Base-by-base conservation (phyloP, 2,329 filamentous ascomycete species). In the Laburnicola sp. region DNA sequence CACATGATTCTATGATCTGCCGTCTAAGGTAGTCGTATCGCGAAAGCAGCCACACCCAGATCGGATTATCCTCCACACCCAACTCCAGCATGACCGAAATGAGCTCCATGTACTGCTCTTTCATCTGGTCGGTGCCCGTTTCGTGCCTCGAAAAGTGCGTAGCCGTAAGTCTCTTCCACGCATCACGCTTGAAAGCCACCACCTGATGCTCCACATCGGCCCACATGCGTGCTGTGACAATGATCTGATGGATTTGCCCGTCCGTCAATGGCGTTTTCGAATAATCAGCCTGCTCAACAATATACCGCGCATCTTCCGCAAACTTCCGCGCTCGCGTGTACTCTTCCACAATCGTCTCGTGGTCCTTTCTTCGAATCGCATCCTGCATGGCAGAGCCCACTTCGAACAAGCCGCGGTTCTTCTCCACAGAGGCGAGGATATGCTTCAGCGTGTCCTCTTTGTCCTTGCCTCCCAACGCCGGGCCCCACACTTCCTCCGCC, bases 401-500 rank as follows among this genome's bases (percentile, higher is more conserved):
- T 64, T 95, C 91, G 58, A 97, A 88, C 42, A 94, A 85, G 30
- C 88, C 87, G 53, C 86, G 87, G 70, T 94, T 89, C 55, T 85
- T 85, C 55, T 94, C 88, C 41, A 99, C 80, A 10, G 87, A 86
- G 6, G 82, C 81, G 22, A 91, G 80, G 6, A 97, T 84, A 0
- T 84, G 81, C 71, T 92, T 95, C 48, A 99, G 79, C 55, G 87
- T 87, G 67, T 92, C 16, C 16, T 16, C 94, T 67, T 93, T 91
- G 63, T 97, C 92, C 26, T 90, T 85, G 3, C 94, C 94, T 34
- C 91, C 91, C 32, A 99, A 75, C 1, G 94, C 93, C 2, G 94
- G 94, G 0, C 94, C 94, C 92, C 95, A 99, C 6, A 99, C 89
- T 65, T 99, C 94, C 72, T 97, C 91, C 0, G 93, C 94, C 73